phyloP scores from a whole-genome alignment of 2,329 filamentous ascomycete genomes.

The Fusarium subglutinans region DNA sequence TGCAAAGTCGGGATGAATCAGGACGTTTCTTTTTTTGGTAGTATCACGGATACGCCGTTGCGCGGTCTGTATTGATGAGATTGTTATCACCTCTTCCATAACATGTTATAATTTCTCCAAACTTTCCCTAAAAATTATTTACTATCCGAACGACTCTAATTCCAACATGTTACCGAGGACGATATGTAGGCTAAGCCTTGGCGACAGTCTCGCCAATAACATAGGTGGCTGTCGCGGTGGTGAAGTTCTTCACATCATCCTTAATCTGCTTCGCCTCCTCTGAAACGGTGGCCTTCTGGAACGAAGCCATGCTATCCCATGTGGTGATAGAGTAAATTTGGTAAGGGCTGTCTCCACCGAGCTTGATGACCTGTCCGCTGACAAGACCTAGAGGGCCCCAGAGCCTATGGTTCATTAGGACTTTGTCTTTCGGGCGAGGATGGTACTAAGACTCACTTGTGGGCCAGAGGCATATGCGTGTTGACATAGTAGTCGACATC shows the following conservation, averaged over 20 bases:
- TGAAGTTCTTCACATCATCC: constrained; percentile 16
- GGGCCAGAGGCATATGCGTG: background rate
- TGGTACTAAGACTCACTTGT: background rate
- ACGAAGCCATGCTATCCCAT: constrained; percentile 13
- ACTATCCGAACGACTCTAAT: accelerated
- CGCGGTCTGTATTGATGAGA: background rate
- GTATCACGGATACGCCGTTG: accelerated
- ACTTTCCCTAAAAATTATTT: accelerated
- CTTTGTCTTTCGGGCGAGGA: accelerated
- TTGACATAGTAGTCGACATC: constrained; percentile 17
- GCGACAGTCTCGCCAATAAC: background rate
- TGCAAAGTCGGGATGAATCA: background rate
- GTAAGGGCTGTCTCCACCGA: constrained; percentile 4
- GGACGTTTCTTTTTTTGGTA: background rate
- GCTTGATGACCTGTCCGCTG: constrained; percentile 1
- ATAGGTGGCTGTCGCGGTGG: background rate
- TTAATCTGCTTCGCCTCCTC: constrained; percentile 3
- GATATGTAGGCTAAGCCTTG: background rate
- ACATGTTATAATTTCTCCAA: no score
- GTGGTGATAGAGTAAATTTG: background rate
- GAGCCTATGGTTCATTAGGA: background rate
- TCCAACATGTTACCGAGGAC: accelerated
- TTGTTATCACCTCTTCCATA: background rate
- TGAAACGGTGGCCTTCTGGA: constrained; percentile 1
- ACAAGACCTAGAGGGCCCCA: background rate